Percentiles rank a stretch among this genome's conserved stretches.
These are phyloP conservation scores for Suillus hirtellus DNA, from an alignment of 768 basidiomycete genomes.

Conservation along the genomic window DNA sequence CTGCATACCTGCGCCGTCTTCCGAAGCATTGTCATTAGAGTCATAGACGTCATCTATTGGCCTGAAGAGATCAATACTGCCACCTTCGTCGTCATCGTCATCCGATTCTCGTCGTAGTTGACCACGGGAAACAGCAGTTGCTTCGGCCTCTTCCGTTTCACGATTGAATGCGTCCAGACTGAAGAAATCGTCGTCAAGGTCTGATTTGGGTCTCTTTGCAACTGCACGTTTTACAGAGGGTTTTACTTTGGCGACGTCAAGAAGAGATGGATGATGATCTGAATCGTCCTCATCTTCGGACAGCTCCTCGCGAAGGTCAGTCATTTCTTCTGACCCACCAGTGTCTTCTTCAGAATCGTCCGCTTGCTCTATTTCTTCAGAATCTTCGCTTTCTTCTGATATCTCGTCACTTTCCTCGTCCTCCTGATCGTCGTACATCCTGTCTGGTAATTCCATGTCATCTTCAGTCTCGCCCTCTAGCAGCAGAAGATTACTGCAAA, in stretches of 20 bases:
- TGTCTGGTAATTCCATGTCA: conserved; percentile 14
- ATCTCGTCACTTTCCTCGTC: conserved; percentile 35
- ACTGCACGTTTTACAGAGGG: conserved; percentile 23
- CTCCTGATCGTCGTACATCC: conserved; percentile 33
- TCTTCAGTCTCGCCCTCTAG: conserved; percentile 52
- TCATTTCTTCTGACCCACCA: conserved; percentile 23
- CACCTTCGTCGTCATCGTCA: conserved; percentile 51
- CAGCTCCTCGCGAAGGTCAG: conserved; percentile 39
- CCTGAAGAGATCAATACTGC: conserved; percentile 66
- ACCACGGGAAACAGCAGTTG: conserved; percentile 60
- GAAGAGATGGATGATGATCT: conserved; percentile 26
- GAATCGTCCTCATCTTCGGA: conserved; percentile 41
- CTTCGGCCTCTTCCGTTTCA: conserved; percentile 78
- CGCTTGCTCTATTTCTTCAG: conserved; percentile 31
- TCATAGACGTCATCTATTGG: conserved; percentile 48
- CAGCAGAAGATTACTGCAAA: conserved; percentile 71
- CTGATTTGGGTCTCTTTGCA: conserved; percentile 32
- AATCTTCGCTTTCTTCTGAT: conserved; percentile 27
- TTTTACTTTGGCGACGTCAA: conserved; percentile 28
- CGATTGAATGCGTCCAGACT: conserved; percentile 84
- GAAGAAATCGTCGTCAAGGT: conserved; percentile 91
- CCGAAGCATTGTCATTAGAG: conserved; percentile 47
- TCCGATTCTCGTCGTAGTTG: conserved; percentile 50
- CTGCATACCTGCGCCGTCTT: conserved; percentile 42
- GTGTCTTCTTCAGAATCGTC: conserved; percentile 29